These are phyloP conservation scores for Pseudogymnoascus sp. DNA, from an alignment of 2,329 filamentous ascomycete species.

Conservation along the genomic window DNA sequence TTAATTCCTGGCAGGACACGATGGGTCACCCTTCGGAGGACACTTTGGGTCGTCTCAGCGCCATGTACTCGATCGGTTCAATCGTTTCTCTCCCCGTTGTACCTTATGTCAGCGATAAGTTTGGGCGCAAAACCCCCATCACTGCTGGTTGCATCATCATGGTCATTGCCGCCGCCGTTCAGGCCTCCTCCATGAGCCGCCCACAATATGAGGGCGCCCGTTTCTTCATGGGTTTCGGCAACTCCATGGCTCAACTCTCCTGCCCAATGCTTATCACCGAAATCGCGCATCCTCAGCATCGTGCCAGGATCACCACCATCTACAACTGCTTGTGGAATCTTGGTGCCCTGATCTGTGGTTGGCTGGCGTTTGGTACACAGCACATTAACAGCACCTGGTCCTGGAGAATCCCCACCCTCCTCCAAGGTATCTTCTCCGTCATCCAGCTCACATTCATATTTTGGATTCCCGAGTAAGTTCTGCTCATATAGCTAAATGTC, in stretches of 20 bases:
- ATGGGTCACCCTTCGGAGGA: no score
- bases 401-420: no score
- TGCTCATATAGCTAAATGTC: conserved; percentile 50
- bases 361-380: no score
- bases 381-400: no score
- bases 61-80: no score
- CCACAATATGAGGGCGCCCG: conserved; percentile 31
- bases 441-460: no score
- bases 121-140: conserved; percentile 17
- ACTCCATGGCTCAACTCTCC: conserved; percentile 34
- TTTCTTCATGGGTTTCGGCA: conserved; percentile 31
- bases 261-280: conserved; percentile 31
- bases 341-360: no score
- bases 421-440: no score
- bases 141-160: conserved; percentile 29
- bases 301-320: conserved; percentile 28
- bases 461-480: not conserved
- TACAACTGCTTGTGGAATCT: conserved; percentile 25
- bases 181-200: conserved; percentile 30
- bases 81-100: no score
- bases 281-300: conserved; percentile 30
- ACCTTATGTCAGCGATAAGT: no score
- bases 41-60: no score
- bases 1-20: no score
- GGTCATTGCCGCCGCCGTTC: conserved; percentile 30